Conservation (phyloP, 306 rosid genomes). For the Quercus dentata region DNA sequence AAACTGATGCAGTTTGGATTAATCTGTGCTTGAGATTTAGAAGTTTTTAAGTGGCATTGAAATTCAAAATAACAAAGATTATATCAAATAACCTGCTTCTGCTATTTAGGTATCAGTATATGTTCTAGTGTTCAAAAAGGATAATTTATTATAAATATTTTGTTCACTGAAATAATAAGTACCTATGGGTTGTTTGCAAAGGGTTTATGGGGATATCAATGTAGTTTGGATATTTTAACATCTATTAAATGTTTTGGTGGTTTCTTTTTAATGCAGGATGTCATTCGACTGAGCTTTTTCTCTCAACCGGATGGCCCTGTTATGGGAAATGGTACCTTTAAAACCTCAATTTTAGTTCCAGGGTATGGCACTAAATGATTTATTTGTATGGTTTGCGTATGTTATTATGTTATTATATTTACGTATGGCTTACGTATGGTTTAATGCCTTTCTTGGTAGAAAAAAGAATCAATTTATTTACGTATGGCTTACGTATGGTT, state of each 20-base stretch:
- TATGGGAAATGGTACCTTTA: slow-evolving; percentile 76
- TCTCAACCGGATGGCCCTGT: slow-evolving; percentile 93
- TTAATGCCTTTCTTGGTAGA: slow-evolving; percentile 32
- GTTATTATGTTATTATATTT: neutral
- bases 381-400: slow-evolving; percentile 1
- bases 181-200: neutral
- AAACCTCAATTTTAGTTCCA: slow-evolving; percentile 72
- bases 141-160: no score
- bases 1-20: neutral
- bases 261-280: slow-evolving; percentile 51
- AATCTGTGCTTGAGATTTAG: neutral
- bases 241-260: neutral
- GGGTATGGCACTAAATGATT: slow-evolving; percentile 56
- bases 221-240: neutral
- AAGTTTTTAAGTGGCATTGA: neutral
- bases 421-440: neutral
- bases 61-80: neutral
- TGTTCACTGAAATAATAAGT: neutral
- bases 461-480: slow-evolving; percentile 75
- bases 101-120: neutral
- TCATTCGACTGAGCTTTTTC: slow-evolving; percentile 66
- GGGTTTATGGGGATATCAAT: neutral
- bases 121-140: neutral
- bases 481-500: no score
- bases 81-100: neutral